phyloP scores from a whole-genome alignment of 306 rosid species.

The Carpinus viminea region DNA sequence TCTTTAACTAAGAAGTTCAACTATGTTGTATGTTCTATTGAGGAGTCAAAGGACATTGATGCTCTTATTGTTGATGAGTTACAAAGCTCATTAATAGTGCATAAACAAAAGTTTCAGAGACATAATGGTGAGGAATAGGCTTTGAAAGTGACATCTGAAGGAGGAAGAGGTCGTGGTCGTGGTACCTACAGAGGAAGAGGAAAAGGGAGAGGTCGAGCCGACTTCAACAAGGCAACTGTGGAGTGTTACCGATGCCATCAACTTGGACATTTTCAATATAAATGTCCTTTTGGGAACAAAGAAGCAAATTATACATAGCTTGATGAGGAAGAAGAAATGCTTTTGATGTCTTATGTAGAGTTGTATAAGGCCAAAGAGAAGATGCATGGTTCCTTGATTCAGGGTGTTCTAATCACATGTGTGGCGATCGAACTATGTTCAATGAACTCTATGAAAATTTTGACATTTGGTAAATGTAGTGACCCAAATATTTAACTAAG shows the following conservation, averaged over 20 bases:
- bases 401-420: constrained; percentile 14
- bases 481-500: too few relatives aligned
- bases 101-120: too few relatives aligned
- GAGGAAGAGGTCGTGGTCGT: constrained; percentile 1
- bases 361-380: constrained; percentile 1
- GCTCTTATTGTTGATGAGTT: too few relatives aligned
- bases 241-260: constrained; percentile 24
- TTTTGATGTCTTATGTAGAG: constrained; percentile 16
- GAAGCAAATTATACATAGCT: constrained; percentile 17
- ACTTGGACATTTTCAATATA: constrained; percentile 20
- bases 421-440: constrained; percentile 12
- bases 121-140: too few relatives aligned
- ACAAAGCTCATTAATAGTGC: too few relatives aligned
- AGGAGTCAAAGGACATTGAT: too few relatives aligned
- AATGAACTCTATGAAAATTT: constrained; percentile 15
- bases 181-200: constrained; percentile 18
- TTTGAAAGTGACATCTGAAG: too few relatives aligned
- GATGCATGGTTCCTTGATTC: constrained; percentile 12
- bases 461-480: constrained; percentile 3
- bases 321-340: constrained; percentile 25
- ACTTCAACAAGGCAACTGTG: constrained; percentile 14
- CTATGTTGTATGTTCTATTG: too few relatives aligned
- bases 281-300: constrained; percentile 17
- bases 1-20: too few relatives aligned
- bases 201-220: constrained; percentile 1